Conservation (phyloP, 148 eudicot species). For the Cornus kousa region DNA sequence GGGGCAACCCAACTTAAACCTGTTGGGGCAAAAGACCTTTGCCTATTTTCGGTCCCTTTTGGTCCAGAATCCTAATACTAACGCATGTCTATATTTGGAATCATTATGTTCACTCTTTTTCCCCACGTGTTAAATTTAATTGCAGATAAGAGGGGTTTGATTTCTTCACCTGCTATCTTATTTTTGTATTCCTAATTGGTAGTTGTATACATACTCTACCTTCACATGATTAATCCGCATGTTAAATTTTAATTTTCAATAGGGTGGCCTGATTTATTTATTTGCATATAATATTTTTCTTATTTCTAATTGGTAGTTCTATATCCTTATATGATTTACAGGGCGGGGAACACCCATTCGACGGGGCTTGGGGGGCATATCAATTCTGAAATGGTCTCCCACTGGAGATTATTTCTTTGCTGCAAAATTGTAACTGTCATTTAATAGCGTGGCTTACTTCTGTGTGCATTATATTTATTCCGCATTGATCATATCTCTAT, state of each 20-base stretch:
- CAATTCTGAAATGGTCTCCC: slow-evolving; percentile 90
- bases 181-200: not conserved
- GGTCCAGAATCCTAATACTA: too few species aligned
- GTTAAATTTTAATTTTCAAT: not conserved
- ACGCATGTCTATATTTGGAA: not conserved
- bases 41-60: too few species aligned
- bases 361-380: slow-evolving; percentile 89
- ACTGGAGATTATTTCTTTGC: slow-evolving; percentile 93
- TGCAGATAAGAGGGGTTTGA: not conserved
- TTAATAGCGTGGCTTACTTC: slow-evolving; percentile 9
- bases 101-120: not conserved
- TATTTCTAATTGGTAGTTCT: not conserved
- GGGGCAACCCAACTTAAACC: too few species aligned
- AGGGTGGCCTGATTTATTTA: not conserved
- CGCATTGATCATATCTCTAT: not conserved
- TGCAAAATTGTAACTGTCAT: slow-evolving; percentile 72
- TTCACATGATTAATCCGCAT: too few species aligned
- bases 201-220: too few species aligned
- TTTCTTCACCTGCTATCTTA: not conserved
- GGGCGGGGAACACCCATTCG: slow-evolving; percentile 93
- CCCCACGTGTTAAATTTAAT: too few species aligned
- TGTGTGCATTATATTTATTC: not conserved
- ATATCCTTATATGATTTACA: slow-evolving; percentile 18
- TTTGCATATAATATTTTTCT: slow-evolving; percentile 7
- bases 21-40: too few species aligned